These are phyloP conservation scores for Radiomyces spectabilis DNA, from an alignment of 192 early-diverging fungal species.

Conservation along the genomic window DNA sequence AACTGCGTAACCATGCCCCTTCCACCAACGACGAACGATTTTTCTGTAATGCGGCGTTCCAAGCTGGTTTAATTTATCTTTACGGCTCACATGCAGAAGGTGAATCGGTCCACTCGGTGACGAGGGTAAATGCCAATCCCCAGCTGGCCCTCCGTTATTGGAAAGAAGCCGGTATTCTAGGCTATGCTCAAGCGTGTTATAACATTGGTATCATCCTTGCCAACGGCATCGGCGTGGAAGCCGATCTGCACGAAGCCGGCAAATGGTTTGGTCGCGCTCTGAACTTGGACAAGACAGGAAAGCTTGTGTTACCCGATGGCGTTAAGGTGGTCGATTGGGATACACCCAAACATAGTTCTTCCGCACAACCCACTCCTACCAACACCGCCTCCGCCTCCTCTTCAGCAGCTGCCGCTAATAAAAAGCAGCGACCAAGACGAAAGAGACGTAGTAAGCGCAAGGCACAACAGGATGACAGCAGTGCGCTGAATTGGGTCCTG, in stretches of 20 bases:
- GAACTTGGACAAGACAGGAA: conserved; percentile 24
- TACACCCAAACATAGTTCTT: background rate
- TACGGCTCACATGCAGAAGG: conserved; percentile 23
- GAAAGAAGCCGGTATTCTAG: conserved; percentile 25
- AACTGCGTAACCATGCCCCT: conserved; percentile 19
- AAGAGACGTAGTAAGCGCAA: background rate
- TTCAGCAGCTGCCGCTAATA: background rate
- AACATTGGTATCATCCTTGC: conserved; percentile 27
- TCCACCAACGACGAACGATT: conserved; percentile 22
- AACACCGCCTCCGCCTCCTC: background rate
- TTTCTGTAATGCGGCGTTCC: conserved; percentile 30
- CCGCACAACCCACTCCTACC: background rate
- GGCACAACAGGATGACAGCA: background rate
- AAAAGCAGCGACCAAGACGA: conserved; percentile 9
- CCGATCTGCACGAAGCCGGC: conserved; percentile 20
- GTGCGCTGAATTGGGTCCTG: background rate
- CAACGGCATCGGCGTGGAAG: conserved; percentile 25
- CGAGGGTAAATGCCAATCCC: conserved; percentile 14
- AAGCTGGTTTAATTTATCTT: conserved; percentile 27
- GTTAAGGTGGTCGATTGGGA: conserved; percentile 23
- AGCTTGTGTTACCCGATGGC: conserved; percentile 16
- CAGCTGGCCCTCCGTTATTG: conserved; percentile 25
- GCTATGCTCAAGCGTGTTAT: conserved; percentile 28
- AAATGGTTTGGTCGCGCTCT: conserved; percentile 28
- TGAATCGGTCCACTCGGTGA: conserved; percentile 9